A percentile compares a stretch with the other conserved stretches of the same genome.
These are phyloP conservation scores for Aspergillus hiratsukae DNA, from an alignment of 2,329 filamentous ascomycete genomes.

Conservation along the genomic window DNA sequence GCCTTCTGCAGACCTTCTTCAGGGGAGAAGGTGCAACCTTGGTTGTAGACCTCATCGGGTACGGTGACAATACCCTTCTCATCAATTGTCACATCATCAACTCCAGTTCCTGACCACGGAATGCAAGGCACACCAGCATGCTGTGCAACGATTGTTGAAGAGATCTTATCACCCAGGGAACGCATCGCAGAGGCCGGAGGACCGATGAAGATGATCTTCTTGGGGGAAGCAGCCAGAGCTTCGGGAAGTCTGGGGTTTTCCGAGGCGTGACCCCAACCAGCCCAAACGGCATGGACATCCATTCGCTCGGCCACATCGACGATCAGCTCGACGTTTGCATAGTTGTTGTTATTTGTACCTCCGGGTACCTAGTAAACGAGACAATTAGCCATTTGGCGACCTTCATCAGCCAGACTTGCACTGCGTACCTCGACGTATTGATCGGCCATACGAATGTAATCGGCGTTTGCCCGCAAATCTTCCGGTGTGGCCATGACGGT, in stretches of 20 bases:
- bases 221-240: conserved; percentile 88
- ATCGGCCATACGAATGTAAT: conserved; percentile 99
- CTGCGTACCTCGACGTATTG: conserved; percentile 81
- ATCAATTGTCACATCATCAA: conserved; percentile 75
- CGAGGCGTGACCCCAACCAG: conserved; percentile 97
- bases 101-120: conserved; percentile 96
- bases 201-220: conserved; percentile 99
- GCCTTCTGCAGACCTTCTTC: conserved; percentile 86
- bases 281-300: conserved; percentile 98
- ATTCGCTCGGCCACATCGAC: conserved; percentile 98
- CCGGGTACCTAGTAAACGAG: conserved; percentile 65
- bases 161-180: conserved; percentile 98
- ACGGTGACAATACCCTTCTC: conserved; percentile 87
- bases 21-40: conserved; percentile 85
- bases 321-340: conserved; percentile 98
- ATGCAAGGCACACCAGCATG: conserved; percentile 96
- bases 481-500: conserved; percentile 99
- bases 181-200: conserved; percentile 98
- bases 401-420: neutral
- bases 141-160: conserved; percentile 97
- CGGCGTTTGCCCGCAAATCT: conserved; percentile 93
- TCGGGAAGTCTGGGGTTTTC: conserved; percentile 98
- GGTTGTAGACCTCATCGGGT: conserved; percentile 74
- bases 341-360: conserved; percentile 99
- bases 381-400: neutral